A percentile compares a stretch with the other conserved stretches of the same genome.
Conservation (phyloP, 192 early-diverging fungal species). For the Coemansia sp. region DNA sequence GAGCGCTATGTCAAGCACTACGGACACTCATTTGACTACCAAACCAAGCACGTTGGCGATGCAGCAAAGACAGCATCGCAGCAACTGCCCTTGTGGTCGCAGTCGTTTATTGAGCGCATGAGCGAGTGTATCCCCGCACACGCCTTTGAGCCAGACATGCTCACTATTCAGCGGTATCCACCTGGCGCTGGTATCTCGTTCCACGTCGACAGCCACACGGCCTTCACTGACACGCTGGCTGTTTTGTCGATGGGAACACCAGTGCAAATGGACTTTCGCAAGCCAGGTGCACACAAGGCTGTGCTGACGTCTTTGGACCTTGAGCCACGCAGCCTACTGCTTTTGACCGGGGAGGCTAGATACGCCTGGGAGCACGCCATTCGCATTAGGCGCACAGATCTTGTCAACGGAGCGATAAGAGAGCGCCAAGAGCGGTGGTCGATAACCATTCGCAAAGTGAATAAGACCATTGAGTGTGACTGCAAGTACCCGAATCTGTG, state of each 20-base stretch:
- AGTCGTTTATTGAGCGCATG: conserved; percentile 24
- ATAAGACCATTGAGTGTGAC: conserved; percentile 13
- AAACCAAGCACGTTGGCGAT: conserved; percentile 31
- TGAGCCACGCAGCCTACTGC: conserved; percentile 46
- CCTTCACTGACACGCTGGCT: conserved; percentile 43
- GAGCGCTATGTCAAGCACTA: conserved; percentile 56
- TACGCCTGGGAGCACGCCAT: conserved; percentile 60
- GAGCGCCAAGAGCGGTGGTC: conserved; percentile 37
- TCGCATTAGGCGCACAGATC: conserved; percentile 51
- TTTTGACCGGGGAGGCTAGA: conserved; percentile 53
- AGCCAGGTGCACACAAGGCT: conserved; percentile 9
- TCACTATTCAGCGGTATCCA: conserved; percentile 59
- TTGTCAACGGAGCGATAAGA: conserved; percentile 26
- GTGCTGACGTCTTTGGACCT: conserved; percentile 32
- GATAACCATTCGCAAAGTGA: conserved; percentile 32
- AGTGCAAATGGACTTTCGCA: conserved; percentile 60
- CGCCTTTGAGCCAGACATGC: conserved; percentile 42
- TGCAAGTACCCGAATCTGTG: conserved; percentile 28
- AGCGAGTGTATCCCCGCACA: conserved; percentile 10
- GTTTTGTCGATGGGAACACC: conserved; percentile 51
- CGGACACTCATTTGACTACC: conserved; percentile 44
- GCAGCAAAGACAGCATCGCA: conserved; percentile 16
- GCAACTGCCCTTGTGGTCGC: conserved; percentile 28
- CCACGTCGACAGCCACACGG: conserved; percentile 55
- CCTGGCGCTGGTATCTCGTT: conserved; percentile 58